Evolutionary conservation across 1,284 basidiomycete genomes (phyloP).

Genomic region (Blastosporella zonata): DNA sequence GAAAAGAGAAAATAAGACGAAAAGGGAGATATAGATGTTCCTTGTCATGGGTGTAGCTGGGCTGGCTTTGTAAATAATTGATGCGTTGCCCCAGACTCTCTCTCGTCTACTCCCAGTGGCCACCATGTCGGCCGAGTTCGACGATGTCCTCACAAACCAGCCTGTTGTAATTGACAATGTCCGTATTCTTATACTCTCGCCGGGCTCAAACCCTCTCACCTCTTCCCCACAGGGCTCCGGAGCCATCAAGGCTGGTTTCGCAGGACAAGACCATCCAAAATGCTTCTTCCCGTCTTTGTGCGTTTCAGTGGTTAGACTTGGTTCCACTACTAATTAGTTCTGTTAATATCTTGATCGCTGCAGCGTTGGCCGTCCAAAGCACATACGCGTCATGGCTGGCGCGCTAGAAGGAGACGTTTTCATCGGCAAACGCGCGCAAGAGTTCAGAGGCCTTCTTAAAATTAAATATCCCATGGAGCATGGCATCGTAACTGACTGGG

Average conservation of each 20-base stretch:
- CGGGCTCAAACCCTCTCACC: constrained; percentile 18
- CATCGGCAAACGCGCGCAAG: constrained; percentile 91
- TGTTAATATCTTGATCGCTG: constrained; percentile 22
- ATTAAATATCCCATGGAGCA: constrained; percentile 99
- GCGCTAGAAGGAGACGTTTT: constrained; percentile 91
- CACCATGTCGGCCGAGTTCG: constrained; percentile 76
- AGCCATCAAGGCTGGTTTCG: constrained; percentile 96
- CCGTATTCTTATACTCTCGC: constrained; percentile 28
- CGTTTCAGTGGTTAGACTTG: constrained; percentile 47
- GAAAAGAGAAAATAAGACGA: constrained; percentile 25
- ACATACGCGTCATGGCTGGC: constrained; percentile 95
- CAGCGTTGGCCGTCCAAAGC: constrained; percentile 94
- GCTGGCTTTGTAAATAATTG: constrained; percentile 5
- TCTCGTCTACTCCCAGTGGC: neutral
- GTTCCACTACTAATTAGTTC: constrained; percentile 23
- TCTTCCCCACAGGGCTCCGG: constrained; percentile 76
- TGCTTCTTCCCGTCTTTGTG: constrained; percentile 98
- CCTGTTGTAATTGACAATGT: constrained; percentile 97
- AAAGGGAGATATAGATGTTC: constrained; percentile 15
- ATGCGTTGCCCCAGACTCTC: neutral
- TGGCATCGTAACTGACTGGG: constrained; percentile 94
- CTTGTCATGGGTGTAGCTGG: constrained; percentile 9
- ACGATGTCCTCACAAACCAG: constrained; percentile 90
- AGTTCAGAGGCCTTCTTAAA: constrained; percentile 89
- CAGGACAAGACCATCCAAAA: constrained; percentile 96